These are phyloP conservation scores for Artemisia argyi DNA, from an alignment of 129 eudicot genomes.

Conservation along the genomic window DNA sequence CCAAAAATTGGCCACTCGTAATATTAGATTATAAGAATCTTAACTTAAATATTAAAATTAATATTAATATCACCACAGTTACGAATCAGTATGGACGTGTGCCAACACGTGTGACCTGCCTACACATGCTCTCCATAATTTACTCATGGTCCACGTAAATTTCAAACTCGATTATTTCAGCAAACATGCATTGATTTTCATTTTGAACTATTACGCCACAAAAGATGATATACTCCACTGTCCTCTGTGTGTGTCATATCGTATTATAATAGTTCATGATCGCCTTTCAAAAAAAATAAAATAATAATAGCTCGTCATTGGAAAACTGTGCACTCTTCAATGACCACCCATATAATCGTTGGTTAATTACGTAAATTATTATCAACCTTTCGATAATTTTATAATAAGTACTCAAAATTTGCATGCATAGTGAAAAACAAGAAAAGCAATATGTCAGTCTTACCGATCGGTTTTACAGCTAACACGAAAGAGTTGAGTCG, in stretches of 20 bases:
- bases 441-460: too few relatives aligned
- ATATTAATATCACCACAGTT: constrained; percentile 8
- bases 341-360: too few relatives aligned
- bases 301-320: too few relatives aligned
- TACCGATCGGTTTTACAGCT: too few relatives aligned
- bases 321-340: too few relatives aligned
- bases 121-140: constrained; percentile 16
- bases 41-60: background rate
- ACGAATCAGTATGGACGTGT: constrained; percentile 29
- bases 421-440: too few relatives aligned
- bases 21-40: constrained; percentile 4
- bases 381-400: too few relatives aligned
- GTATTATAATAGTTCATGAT: too few relatives aligned
- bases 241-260: background rate
- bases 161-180: constrained; percentile 12
- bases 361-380: too few relatives aligned
- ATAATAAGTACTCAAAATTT: too few relatives aligned
- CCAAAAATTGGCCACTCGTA: background rate
- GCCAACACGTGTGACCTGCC: constrained; percentile 30
- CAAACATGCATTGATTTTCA: background rate
- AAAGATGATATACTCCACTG: constrained; percentile 12
- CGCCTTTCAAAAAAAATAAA: too few relatives aligned
- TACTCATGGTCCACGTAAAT: constrained; percentile 4
- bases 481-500: too few relatives aligned
- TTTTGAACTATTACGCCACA: constrained; percentile 16